Conservation (phyloP, 208 protist genomes). For the Tetramitus jugosus region DNA sequence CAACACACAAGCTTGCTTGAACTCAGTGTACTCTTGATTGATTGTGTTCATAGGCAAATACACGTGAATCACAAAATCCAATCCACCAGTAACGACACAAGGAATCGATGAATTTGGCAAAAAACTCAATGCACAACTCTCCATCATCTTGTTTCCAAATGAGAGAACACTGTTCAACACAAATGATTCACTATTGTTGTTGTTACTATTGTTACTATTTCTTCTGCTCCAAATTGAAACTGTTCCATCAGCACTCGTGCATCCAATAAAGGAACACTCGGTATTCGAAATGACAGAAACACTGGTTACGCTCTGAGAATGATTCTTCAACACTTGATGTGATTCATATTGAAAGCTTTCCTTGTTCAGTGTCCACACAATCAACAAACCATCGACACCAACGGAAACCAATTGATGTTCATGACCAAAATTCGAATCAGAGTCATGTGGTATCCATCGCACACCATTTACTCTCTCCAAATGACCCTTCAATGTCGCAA, state of each 20-base stretch:
- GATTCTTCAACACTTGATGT: background rate
- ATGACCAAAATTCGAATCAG: no score
- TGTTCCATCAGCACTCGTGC: background rate
- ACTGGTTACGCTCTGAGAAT: background rate
- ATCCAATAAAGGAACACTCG: background rate
- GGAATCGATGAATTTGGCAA: background rate
- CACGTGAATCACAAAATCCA: constrained; percentile 13
- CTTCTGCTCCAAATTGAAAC: background rate
- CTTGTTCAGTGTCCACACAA: background rate
- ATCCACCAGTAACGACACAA: background rate
- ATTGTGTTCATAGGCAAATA: background rate
- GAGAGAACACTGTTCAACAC: background rate
- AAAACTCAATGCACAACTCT: background rate
- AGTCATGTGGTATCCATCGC: background rate
- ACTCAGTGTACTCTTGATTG: constrained; percentile 14
- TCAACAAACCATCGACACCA: background rate
- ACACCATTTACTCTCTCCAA: background rate
- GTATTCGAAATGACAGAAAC: background rate
- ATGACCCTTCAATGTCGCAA: constrained; percentile 6
- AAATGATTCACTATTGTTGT: background rate
- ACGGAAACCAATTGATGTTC: background rate
- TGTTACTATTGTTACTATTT: background rate
- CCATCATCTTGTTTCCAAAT: background rate
- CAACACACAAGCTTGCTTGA: constrained; percentile 1
- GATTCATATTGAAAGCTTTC: background rate